Conservation (phyloP, 176 grass and related monocot genomes). For the Triticum turgidum region DNA sequence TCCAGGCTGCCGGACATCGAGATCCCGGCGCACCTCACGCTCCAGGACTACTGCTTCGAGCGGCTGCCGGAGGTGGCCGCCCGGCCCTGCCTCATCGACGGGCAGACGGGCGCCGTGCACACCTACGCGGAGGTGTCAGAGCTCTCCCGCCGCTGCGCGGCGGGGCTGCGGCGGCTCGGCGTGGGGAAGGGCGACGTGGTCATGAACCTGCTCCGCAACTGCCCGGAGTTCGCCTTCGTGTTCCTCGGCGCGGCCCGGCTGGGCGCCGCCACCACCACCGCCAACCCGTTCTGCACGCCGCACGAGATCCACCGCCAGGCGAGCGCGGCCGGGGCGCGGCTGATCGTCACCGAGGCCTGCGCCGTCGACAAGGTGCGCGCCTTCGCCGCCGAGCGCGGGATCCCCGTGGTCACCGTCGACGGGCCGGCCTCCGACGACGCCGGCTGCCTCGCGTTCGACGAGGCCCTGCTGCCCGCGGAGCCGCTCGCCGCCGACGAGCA, state of each 20-base stretch:
- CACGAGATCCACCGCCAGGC: slow-evolving; percentile 93
- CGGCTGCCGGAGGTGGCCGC: background rate
- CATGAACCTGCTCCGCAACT: slow-evolving; percentile 81
- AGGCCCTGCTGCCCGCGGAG: slow-evolving; percentile 36
- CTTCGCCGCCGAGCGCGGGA: slow-evolving; percentile 47
- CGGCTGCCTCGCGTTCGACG: slow-evolving; percentile 41
- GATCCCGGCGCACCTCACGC: slow-evolving; percentile 64
- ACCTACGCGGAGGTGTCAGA: slow-evolving; percentile 58
- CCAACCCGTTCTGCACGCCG: slow-evolving; percentile 81
- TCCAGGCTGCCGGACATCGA: slow-evolving; percentile 89
- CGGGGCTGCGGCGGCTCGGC: slow-evolving; percentile 48
- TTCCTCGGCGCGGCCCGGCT: slow-evolving; percentile 75
- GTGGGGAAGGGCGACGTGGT: slow-evolving; percentile 61
- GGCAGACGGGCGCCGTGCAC: slow-evolving; percentile 44
- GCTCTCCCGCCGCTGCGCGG: slow-evolving; percentile 44
- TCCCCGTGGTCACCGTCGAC: slow-evolving; percentile 51
- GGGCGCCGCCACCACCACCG: slow-evolving; percentile 72
- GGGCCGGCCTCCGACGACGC: slow-evolving; percentile 11
- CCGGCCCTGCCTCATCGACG: slow-evolving; percentile 82
- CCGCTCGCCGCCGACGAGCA: slow-evolving; percentile 32
- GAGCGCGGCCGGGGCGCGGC: slow-evolving; percentile 27
- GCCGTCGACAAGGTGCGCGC: slow-evolving; percentile 66
- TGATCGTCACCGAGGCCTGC: slow-evolving; percentile 80
- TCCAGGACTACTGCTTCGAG: slow-evolving; percentile 91
- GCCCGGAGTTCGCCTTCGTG: slow-evolving; percentile 71